Evolutionary conservation across 192 early-diverging fungal genomes (phyloP), one percentile per base, ranked within the genome.

Genomic region (Podochytrium sp.): DNA sequence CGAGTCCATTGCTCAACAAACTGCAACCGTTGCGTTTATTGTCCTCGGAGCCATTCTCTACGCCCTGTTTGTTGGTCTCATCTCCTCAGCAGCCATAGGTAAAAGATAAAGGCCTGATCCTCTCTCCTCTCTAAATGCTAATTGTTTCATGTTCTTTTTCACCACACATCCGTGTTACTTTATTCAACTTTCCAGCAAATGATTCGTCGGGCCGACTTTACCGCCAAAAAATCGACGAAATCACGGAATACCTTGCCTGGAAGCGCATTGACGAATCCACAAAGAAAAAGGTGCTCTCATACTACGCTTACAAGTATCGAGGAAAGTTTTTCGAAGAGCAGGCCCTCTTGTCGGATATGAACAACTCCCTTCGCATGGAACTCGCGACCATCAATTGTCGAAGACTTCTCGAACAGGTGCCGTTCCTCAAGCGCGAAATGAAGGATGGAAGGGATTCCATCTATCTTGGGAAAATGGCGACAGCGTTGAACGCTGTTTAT

Each of bases 261-360:
- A 65, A 65, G 1, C 20, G 59, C 7, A 61, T 65, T 16, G 63
- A 65, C 47, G 40, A 6, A 7, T 14, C 38, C 20, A 67, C 68
- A 35, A 34, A 70, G 27, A 47, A 72, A 25, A 78, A 78, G 62
- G 58, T 78, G 32, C 34, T 64, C 2, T 49, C 10, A 3, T 78
- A 78, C 43, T 78, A 68, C 38, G 73, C 76, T 23, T 55, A 65
- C 52, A 77, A 77, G 51, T 77, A 77, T 66, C 68, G 71, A 30
- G 76, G 76, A 62, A 77, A 77, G 60, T 77, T 43, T 60, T 77
- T 77, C 38, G 64, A 77, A 43, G 76, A 77, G 43, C 14, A 37
- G 5, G 61, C 62, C 6, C 39, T 77, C 3, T 53, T 77, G 43
- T 61, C 40, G 40, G 76, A 77, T n/a, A 68, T 77, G 61, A 77